Evolutionary conservation across 371 early-diverging fungal species (phyloP), one percentile per base, ranked within the genome.

Genomic region (Syncephalastrum racemosum): DNA sequence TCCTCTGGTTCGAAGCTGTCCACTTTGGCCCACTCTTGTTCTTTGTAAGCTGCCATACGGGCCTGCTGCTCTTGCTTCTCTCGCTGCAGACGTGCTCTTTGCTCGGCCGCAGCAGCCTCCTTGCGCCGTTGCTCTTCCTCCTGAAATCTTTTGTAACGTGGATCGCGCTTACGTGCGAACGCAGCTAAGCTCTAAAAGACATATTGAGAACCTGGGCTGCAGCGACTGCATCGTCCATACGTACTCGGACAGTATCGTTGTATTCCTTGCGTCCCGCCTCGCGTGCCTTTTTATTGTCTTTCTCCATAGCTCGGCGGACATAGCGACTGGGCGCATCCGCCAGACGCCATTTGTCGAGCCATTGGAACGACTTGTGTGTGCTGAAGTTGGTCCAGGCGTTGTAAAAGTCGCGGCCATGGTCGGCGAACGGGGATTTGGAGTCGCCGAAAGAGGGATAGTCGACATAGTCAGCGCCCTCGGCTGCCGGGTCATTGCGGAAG

Each of bases 331-430:
- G 90, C 53, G 93, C 86, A 51, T 95, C 93, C 0, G 88, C 74
- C 3, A 93, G 75, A 6, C 88, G 73, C 77, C 86, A 93, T 62
- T 93, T 88, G 68, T 98, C 99, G 54, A 78, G 80, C 96, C 96
- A 96, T 20, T 81, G 77, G 66, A 97, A 98, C 7, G 89, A 85
- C 68, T 93, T 93, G 43, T 70, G 73, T 2, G 91, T 81, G 1
- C 86, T 69, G 60, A 96, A 97, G 12, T 79, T 82, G 31, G 75
- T 65, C 91, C 91, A 94, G 22, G 81, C 83, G 27, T 71, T 79
- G 67, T 94, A 94, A 63, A 95, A 94, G 53, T 86, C 83, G 15
- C 79, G 71, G 14, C 62, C 77, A 54, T 69, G 72, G 50, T 69
- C 74, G 5, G 80, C 81, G 67, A 77, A 85, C 0, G 71, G 59